A percentile compares a stretch with the other conserved stretches of the same genome.
phyloP scores from a whole-genome alignment of 306 rosid species.

The Glycine latifolia region DNA sequence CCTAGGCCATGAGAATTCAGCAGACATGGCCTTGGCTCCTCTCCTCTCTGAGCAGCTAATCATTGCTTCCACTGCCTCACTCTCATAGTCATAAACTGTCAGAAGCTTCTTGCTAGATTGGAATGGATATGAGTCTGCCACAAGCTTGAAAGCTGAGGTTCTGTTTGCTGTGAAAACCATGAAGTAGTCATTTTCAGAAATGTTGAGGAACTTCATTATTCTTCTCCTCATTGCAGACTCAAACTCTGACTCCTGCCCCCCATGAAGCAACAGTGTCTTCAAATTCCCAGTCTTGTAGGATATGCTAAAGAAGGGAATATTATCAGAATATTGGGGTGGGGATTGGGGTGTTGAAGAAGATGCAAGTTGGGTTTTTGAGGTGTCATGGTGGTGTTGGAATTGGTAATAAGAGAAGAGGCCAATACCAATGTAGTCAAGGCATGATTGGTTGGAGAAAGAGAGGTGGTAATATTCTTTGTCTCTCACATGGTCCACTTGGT shows the following conservation, averaged over 20 bases:
- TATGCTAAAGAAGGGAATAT: slow-evolving; percentile 75
- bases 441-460: slow-evolving; percentile 67
- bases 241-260: slow-evolving; percentile 67
- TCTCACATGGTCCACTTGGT: slow-evolving; percentile 66
- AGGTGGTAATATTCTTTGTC: slow-evolving; percentile 79
- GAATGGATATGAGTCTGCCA: slow-evolving; percentile 88
- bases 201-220: slow-evolving; percentile 75
- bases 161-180: slow-evolving; percentile 96
- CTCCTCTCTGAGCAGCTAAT: slow-evolving; percentile 70
- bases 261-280: slow-evolving; percentile 77
- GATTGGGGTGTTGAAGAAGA: slow-evolving; percentile 45
- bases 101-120: slow-evolving; percentile 71
- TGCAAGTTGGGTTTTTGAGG: slow-evolving; percentile 53
- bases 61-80: slow-evolving; percentile 92
- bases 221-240: slow-evolving; percentile 82
- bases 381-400: slow-evolving; percentile 56
- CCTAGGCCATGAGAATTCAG: slow-evolving; percentile 94
- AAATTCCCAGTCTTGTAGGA: slow-evolving; percentile 82
- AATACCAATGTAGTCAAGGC: slow-evolving; percentile 92
- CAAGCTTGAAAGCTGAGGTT: slow-evolving; percentile 87
- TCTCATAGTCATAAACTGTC: slow-evolving; percentile 88
- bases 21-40: slow-evolving; percentile 81
- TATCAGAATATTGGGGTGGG: slow-evolving; percentile 41
- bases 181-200: slow-evolving; percentile 78
- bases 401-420: slow-evolving; percentile 90